A percentile compares a stretch with the other conserved stretches of the same genome.
phyloP scores from a whole-genome alignment of 495 filamentous ascomycete genomes.

The Penicillium bialowiezense region DNA sequence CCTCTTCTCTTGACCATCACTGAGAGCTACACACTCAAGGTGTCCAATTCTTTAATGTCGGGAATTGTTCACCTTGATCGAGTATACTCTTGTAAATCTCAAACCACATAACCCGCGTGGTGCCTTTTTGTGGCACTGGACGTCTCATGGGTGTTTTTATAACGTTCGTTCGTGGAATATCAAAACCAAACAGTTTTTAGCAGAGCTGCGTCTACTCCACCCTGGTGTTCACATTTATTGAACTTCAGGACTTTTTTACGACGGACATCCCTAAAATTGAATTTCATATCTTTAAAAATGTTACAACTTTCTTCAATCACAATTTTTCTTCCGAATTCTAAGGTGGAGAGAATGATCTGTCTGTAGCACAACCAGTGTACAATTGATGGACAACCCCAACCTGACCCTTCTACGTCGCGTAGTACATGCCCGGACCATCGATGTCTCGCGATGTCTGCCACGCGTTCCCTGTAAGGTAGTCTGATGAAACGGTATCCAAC shows the following conservation, averaged over 20 bases:
- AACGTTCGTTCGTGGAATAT: conserved; percentile 54
- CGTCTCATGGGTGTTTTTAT: conserved; percentile 39
- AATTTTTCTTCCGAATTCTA: no score
- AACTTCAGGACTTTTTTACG: conserved; percentile 52
- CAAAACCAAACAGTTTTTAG: conserved; percentile 56
- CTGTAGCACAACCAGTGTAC: no score
- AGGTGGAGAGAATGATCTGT: no score
- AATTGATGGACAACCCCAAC: no score
- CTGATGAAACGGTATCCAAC: no score
- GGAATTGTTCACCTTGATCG: not conserved
- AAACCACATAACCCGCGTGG: conserved; percentile 45
- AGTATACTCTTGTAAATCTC: conserved; percentile 14
- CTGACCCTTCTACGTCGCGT: no score
- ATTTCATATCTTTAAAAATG: not conserved
- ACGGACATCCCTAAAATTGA: conserved; percentile 37
- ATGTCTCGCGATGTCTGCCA: no score
- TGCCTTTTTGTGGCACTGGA: conserved; percentile 38
- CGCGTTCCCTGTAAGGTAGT: no score
- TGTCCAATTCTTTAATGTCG: conserved; percentile 6
- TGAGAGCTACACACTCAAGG: not conserved
- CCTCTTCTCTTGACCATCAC: not conserved
- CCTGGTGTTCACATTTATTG: conserved; percentile 44
- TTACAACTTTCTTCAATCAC: no score
- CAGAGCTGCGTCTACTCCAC: conserved; percentile 57
- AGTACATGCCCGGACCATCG: no score